Evolutionary conservation across 2,329 filamentous ascomycete genomes (phyloP).

Genomic region (Penicillium digitatum): DNA sequence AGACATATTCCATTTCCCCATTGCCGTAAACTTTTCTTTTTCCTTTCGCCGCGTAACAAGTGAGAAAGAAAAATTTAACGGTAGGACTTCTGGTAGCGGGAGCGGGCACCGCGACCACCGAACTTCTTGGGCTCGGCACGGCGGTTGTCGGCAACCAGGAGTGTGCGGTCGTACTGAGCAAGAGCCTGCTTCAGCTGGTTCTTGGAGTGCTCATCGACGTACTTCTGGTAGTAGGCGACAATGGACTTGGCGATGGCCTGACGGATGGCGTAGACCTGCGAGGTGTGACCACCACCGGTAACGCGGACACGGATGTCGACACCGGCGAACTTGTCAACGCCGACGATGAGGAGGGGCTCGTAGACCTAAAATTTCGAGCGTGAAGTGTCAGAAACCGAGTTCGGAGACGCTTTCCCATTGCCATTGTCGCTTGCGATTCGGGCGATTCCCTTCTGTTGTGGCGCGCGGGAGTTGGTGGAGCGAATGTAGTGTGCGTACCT

Average conservation of each 20-base stretch:
- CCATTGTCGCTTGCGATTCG: constrained; percentile 6
- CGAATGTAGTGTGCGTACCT: constrained; percentile 54
- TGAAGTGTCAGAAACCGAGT: constrained; percentile 11
- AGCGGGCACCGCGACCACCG: constrained; percentile 78
- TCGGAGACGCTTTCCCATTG: not conserved
- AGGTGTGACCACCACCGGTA: constrained; percentile 94
- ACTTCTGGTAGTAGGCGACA: constrained; percentile 99
- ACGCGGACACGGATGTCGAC: constrained; percentile 98
- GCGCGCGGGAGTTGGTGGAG: constrained; percentile 10
- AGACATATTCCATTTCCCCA: constrained; percentile 21
- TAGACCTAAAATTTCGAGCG: constrained; percentile 63
- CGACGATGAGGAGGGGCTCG: constrained; percentile 95
- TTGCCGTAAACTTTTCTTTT: constrained; percentile 44
- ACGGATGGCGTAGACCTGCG: constrained; percentile 96
- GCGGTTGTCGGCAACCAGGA: constrained; percentile 98
- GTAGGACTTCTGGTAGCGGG: constrained; percentile 99
- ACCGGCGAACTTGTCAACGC: constrained; percentile 92
- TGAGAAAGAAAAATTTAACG: constrained; percentile 61
- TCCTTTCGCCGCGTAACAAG: constrained; percentile 49
- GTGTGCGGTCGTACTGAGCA: constrained; percentile 91
- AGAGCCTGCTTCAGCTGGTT: constrained; percentile 98
- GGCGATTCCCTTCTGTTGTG: not conserved
- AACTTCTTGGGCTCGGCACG: constrained; percentile 98
- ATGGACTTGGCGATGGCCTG: constrained; percentile 98
- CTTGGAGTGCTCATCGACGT: constrained; percentile 99